A percentile compares a stretch with the other conserved stretches of the same genome.
phyloP scores from a whole-genome alignment of 2,329 filamentous ascomycete genomes.

The Penicillium concentricum region DNA sequence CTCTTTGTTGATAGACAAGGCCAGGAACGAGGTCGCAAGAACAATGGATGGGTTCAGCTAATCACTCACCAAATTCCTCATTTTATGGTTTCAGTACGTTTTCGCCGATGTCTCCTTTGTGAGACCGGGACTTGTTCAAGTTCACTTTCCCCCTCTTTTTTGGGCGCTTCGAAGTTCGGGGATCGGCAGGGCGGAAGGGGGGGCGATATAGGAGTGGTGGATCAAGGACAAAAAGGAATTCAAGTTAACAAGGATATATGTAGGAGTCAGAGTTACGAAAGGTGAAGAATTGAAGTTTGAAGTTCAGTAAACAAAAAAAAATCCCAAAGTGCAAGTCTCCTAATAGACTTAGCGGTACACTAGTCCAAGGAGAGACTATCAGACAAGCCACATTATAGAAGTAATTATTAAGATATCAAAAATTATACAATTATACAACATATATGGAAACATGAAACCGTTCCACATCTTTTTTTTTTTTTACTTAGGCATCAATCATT shows the following conservation, averaged over 20 bases:
- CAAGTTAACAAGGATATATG: background rate
- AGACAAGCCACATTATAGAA: constrained; percentile 3
- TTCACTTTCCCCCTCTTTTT: constrained; percentile 19
- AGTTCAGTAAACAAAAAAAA: background rate
- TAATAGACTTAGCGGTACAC: constrained; percentile 12
- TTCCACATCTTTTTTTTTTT: background rate
- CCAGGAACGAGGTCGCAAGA: constrained; percentile 9
- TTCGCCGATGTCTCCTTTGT: background rate
- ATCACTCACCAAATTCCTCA: constrained; percentile 21
- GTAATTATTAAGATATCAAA: background rate
- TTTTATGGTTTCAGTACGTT: constrained; percentile 11
- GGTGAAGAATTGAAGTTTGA: background rate
- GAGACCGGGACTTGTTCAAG: constrained; percentile 4
- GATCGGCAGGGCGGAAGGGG: constrained; percentile 19
- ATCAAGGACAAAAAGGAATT: constrained; percentile 6
- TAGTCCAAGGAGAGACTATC: constrained; percentile 8
- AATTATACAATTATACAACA: background rate
- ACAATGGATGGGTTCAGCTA: constrained; percentile 14
- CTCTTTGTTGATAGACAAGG: constrained; percentile 16
- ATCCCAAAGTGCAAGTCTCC: background rate
- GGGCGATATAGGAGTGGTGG: constrained; percentile 10
- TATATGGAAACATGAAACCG: background rate
- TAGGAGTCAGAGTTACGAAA: background rate
- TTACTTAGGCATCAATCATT: background rate
- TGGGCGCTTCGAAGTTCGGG: constrained; percentile 15